Evolutionary conservation across 805 yeast genomes (phyloP).

Genomic region (Schizosaccharomyces lindneri): DNA sequence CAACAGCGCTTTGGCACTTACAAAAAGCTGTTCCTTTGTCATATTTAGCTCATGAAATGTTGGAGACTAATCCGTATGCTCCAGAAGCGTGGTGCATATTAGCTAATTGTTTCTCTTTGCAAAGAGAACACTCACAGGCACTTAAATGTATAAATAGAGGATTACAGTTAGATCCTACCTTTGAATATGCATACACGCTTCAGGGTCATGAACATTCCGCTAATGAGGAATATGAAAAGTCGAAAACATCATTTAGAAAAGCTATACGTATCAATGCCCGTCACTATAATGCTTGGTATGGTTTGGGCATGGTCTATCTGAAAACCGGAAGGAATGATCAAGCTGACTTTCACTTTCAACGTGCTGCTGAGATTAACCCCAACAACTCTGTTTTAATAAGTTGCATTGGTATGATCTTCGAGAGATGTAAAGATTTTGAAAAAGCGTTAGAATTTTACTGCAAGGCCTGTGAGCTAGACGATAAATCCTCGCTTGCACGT

Average conservation of each 20-base stretch:
- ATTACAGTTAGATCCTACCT: slow-evolving; percentile 34
- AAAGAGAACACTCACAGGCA: slow-evolving; percentile 71
- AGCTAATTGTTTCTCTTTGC: slow-evolving; percentile 69
- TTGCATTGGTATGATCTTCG: slow-evolving; percentile 76
- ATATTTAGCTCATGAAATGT: slow-evolving; percentile 58
- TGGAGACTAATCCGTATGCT: slow-evolving; percentile 34
- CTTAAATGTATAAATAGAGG: slow-evolving; percentile 69
- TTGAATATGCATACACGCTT: slow-evolving; percentile 73
- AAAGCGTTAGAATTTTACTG: slow-evolving; percentile 64
- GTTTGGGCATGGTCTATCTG: slow-evolving; percentile 80
- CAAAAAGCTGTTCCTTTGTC: slow-evolving; percentile 58
- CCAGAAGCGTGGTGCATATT: slow-evolving; percentile 81
- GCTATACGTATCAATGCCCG: slow-evolving; percentile 56
- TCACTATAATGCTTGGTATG: slow-evolving; percentile 87
- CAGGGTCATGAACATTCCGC: slow-evolving; percentile 82
- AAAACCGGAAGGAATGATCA: slow-evolving; percentile 61
- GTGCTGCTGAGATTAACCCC: slow-evolving; percentile 74
- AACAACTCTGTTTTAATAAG: slow-evolving; percentile 70
- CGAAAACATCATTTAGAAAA: slow-evolving; percentile 55
- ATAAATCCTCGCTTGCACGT: slow-evolving; percentile 59
- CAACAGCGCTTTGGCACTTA: slow-evolving; percentile 81
- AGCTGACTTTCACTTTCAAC: slow-evolving; percentile 69
- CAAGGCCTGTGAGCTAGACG: slow-evolving; percentile 62
- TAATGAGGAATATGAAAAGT: slow-evolving; percentile 74
- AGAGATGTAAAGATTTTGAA: slow-evolving; percentile 39